Conservation (phyloP, 2,329 filamentous ascomycete species). For the Cercospora berteroae region DNA sequence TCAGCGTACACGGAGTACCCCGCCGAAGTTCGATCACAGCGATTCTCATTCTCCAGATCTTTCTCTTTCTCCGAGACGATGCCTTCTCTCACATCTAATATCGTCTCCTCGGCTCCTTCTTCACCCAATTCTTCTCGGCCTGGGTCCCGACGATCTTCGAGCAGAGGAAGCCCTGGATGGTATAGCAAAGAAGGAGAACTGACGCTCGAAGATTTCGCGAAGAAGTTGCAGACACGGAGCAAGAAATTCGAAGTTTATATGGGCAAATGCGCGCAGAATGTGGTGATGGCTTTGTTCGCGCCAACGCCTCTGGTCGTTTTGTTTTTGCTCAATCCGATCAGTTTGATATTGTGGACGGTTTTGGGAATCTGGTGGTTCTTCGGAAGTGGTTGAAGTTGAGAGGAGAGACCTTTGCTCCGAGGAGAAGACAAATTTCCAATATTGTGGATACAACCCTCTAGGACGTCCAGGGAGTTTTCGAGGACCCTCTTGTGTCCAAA, state of each 20-base stretch:
- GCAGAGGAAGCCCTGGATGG: constrained; percentile 29
- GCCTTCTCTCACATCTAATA: neutral
- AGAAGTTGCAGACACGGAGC: constrained; percentile 27
- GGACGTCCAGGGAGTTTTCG: neutral
- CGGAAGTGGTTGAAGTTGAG: neutral
- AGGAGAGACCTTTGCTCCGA: neutral
- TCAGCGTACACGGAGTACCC: neutral
- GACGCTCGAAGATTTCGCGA: constrained; percentile 34
- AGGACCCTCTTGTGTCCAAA: neutral
- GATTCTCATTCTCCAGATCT: neutral
- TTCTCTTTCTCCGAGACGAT: neutral
- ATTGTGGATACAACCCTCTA: neutral
- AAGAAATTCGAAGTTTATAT: constrained; percentile 32
- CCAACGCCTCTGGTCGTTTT: constrained; percentile 32
- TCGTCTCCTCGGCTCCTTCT: neutral
- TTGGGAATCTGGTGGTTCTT: constrained; percentile 25
- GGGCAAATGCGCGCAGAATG: constrained; percentile 31
- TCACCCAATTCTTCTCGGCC: neutral
- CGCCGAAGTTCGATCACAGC: neutral
- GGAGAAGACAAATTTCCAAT: neutral
- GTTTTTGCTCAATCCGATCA: constrained; percentile 35
- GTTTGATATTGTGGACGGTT: constrained; percentile 29
- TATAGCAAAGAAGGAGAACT: constrained; percentile 30
- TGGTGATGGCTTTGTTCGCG: constrained; percentile 36
- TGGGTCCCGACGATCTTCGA: constrained; percentile 9